These are phyloP conservation scores for Gypsophila paniculata DNA, from an alignment of 179 eudicot genomes.

Conservation along the genomic window DNA sequence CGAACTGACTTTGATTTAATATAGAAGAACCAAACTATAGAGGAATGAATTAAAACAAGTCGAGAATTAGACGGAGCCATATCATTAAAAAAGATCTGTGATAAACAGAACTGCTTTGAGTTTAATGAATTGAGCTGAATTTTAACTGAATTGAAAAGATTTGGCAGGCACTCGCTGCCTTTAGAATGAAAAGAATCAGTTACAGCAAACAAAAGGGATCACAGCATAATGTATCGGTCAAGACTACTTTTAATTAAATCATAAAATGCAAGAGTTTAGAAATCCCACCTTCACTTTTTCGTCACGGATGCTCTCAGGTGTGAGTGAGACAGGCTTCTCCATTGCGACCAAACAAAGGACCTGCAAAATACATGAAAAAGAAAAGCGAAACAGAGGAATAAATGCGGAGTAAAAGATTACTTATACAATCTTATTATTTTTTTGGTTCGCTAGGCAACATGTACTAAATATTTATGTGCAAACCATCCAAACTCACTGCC, in stretches of 20 bases:
- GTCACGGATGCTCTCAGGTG: conserved; percentile 93
- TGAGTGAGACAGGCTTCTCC: conserved; percentile 94
- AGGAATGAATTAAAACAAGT: too few relatives aligned
- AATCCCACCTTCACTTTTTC: conserved; percentile 89
- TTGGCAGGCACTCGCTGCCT: neutral
- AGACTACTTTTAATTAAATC: neutral
- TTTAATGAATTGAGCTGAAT: too few relatives aligned
- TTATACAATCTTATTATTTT: too few relatives aligned
- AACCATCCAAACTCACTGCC: neutral
- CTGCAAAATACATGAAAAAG: conserved; percentile 35
- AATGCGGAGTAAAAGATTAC: too few relatives aligned
- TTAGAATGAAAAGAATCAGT: too few relatives aligned
- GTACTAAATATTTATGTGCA: neutral
- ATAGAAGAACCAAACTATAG: too few relatives aligned
- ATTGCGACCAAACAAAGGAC: conserved; percentile 94
- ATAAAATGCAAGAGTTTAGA: conserved; percentile 2
- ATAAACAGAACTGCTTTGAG: too few relatives aligned
- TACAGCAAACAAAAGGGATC: neutral
- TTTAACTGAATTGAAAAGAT: neutral
- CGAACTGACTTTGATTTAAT: too few relatives aligned
- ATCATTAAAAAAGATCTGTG: too few relatives aligned
- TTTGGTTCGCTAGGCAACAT: neutral
- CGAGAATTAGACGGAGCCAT: too few relatives aligned
- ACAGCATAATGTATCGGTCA: neutral
- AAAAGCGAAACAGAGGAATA: too few relatives aligned